phyloP scores from a whole-genome alignment of 2,329 filamentous ascomycete genomes.

The Daldinia sp. region DNA sequence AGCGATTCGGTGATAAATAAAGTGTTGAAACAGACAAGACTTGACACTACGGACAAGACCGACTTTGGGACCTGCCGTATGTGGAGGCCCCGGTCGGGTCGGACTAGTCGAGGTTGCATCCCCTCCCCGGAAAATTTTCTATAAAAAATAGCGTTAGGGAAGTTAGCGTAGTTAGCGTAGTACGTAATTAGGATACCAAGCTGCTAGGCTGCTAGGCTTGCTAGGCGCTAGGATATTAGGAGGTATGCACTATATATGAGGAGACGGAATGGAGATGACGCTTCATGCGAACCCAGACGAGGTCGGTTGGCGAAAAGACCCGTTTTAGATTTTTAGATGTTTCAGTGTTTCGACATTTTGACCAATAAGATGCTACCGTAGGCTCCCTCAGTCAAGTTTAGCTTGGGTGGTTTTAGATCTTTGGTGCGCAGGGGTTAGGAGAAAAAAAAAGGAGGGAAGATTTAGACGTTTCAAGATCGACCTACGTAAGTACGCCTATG shows the following conservation, averaged over 20 bases:
- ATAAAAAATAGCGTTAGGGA: slow-evolving; percentile 6
- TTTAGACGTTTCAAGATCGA: slow-evolving; percentile 32
- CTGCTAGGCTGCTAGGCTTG: no score
- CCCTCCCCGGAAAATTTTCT: not conserved
- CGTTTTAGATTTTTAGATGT: slow-evolving; percentile 28
- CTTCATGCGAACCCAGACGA: slow-evolving; percentile 25
- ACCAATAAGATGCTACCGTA: slow-evolving; percentile 19
- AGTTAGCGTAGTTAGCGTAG: no score
- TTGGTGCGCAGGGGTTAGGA: slow-evolving; percentile 29
- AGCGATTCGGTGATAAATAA: slow-evolving; percentile 13
- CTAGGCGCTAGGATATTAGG: no score
- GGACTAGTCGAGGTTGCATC: no score
- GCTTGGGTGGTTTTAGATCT: slow-evolving; percentile 31
- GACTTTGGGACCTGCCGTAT: slow-evolving; percentile 28
- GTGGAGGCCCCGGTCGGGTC: no score
- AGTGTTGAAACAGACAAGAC: slow-evolving; percentile 27
- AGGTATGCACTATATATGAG: slow-evolving; percentile 30
- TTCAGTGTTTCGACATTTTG: slow-evolving; percentile 32
- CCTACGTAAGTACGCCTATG: slow-evolving; percentile 22
- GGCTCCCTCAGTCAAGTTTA: slow-evolving; percentile 29
- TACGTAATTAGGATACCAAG: no score
- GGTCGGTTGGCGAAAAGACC: slow-evolving; percentile 1
- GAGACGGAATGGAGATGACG: slow-evolving; percentile 31
- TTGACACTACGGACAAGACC: slow-evolving; percentile 25
- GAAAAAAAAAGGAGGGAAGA: slow-evolving; percentile 5